Percentiles rank a stretch among this genome's conserved stretches.
Evolutionary conservation across 331 rosid species (phyloP).

Genomic region (Malus hybrid): DNA sequence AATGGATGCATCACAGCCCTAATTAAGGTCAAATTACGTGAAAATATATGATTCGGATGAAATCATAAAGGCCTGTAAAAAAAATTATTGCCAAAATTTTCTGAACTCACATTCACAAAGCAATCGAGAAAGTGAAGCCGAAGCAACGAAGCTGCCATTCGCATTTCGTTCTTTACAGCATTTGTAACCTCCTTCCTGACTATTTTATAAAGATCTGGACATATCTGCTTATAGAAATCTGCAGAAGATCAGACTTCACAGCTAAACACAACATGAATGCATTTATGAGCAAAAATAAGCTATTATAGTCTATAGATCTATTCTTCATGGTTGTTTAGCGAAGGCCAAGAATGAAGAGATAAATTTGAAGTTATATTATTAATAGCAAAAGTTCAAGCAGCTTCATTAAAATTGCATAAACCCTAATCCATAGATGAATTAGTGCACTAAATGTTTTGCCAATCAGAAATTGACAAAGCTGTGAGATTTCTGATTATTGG

Average conservation of each 20-base stretch:
- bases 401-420: not conserved
- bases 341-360: not conserved
- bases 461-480: not conserved
- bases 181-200: not conserved
- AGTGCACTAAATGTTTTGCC: not conserved
- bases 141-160: not conserved
- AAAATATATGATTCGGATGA: not conserved
- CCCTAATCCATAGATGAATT: not conserved
- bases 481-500: not conserved
- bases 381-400: not conserved
- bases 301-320: not conserved
- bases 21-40: not conserved
- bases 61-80: not conserved
- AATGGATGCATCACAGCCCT: not conserved
- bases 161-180: not conserved
- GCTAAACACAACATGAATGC: not conserved
- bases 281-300: not conserved
- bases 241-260: not conserved
- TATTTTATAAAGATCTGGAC: not conserved
- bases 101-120: not conserved
- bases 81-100: not conserved
- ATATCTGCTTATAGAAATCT: not conserved
- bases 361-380: not conserved
- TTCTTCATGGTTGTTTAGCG: not conserved
- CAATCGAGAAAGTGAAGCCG: not conserved